A percentile compares a stretch with the other conserved stretches of the same genome.
phyloP scores from a whole-genome alignment of 2,329 filamentous ascomycete genomes.

The Davidsoniella virescens region DNA sequence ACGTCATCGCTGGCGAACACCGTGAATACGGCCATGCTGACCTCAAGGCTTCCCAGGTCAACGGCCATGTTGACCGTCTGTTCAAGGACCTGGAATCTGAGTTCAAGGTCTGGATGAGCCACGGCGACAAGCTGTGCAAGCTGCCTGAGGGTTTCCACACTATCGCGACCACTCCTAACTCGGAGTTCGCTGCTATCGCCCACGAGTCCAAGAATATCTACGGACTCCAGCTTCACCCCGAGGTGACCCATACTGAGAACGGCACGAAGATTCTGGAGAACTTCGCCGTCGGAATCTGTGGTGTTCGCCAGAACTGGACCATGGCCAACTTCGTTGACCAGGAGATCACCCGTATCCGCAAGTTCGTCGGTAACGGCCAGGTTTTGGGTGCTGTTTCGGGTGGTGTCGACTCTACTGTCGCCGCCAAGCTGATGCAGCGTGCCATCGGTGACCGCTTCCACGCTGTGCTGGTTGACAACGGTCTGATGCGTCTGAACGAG shows the following conservation, averaged over 20 bases:
- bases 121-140: constrained; percentile 67
- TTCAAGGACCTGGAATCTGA: constrained; percentile 57
- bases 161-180: constrained; percentile 61
- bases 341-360: constrained; percentile 65
- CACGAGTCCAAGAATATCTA: constrained; percentile 55
- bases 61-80: constrained; percentile 54
- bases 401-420: constrained; percentile 82
- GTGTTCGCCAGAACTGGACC: constrained; percentile 59
- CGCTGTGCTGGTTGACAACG: constrained; percentile 73
- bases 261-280: constrained; percentile 62
- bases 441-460: constrained; percentile 73
- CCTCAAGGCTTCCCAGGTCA: constrained; percentile 42
- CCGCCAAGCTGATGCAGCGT: constrained; percentile 68
- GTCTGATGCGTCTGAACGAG: constrained; percentile 73
- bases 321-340: constrained; percentile 72
- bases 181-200: constrained; percentile 65
- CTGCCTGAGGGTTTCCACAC: constrained; percentile 58
- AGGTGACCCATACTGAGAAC: constrained; percentile 54
- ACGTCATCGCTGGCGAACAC: constrained; percentile 29
- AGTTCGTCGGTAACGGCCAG: constrained; percentile 68
- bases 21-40: constrained; percentile 55
- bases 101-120: constrained; percentile 58
- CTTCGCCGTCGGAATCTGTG: constrained; percentile 72
- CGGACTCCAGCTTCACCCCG: constrained; percentile 81
- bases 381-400: constrained; percentile 44